phyloP scores from a whole-genome alignment of 1,139 yeast species.

The Candida mesenterica region DNA sequence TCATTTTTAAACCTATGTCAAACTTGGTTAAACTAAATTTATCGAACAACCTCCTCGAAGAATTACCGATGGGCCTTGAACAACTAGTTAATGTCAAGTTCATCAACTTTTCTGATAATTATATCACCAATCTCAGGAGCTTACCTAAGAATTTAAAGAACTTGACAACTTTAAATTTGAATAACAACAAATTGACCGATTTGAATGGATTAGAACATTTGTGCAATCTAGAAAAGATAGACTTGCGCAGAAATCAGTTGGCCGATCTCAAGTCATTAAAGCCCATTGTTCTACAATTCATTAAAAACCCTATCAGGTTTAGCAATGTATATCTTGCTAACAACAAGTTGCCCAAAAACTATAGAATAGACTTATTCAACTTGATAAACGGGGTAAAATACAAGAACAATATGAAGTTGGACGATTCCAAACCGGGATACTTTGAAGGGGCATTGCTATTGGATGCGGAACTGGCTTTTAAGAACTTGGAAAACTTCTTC shows the following conservation, averaged over 20 bases:
- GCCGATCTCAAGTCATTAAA: constrained; percentile 28
- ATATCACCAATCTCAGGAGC: constrained; percentile 37
- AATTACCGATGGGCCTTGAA: constrained; percentile 52
- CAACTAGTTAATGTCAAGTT: constrained; percentile 50
- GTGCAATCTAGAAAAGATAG: constrained; percentile 49
- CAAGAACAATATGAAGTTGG: constrained; percentile 49
- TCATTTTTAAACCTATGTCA: constrained; percentile 47
- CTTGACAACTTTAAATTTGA: constrained; percentile 52
- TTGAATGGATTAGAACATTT: constrained; percentile 52
- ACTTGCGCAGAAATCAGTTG: constrained; percentile 53
- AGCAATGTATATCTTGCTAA: constrained; percentile 38
- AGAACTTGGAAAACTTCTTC: constrained; percentile 43
- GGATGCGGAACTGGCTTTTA: constrained; percentile 48
- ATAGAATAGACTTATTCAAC: constrained; percentile 55
- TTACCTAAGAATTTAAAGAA: constrained; percentile 42
- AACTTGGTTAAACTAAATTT: constrained; percentile 57
- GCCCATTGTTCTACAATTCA: constrained; percentile 39
- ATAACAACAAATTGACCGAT: constrained; percentile 48
- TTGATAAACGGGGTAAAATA: constrained; percentile 52
- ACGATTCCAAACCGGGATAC: constrained; percentile 64
- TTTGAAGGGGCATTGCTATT: constrained; percentile 56
- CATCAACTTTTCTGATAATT: constrained; percentile 57
- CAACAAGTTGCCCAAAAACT: constrained; percentile 48
- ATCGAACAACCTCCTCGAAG: constrained; percentile 51
- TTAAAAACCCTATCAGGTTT: constrained; percentile 29